Percentiles rank a stretch among this genome's conserved stretches.
These are phyloP conservation scores for Lentinula guzmanii DNA, from an alignment of 768 basidiomycete species.

Conservation along the genomic window DNA sequence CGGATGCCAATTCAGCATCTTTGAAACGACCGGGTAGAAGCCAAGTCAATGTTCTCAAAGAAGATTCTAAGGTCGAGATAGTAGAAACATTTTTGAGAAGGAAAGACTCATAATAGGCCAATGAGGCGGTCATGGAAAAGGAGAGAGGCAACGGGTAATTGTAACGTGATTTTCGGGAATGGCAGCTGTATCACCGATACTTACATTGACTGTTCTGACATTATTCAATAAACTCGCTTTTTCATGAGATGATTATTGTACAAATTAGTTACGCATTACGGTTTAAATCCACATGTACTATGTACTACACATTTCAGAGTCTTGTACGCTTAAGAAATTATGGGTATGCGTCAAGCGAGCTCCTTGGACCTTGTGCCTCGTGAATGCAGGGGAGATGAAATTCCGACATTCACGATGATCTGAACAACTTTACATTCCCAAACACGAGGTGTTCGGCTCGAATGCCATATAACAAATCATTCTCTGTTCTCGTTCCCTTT, in stretches of 20 bases:
- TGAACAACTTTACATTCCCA: conserved; percentile 3
- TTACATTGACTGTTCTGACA: neutral
- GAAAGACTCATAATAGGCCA: conserved; percentile 76
- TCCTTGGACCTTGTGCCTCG: neutral
- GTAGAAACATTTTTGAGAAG: conserved; percentile 81
- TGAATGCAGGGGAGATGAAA: neutral
- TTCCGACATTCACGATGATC: conserved; percentile 1
- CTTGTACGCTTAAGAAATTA: too few species aligned
- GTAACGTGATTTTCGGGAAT: neutral
- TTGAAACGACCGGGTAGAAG: conserved; percentile 94
- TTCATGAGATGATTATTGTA: too few species aligned
- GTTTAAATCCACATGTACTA: too few species aligned
- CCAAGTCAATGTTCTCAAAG: conserved; percentile 88
- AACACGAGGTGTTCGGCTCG: conserved; percentile 1
- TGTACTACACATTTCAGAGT: too few species aligned
- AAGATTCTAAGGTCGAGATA: conserved; percentile 84
- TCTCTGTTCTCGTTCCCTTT: conserved; percentile 1
- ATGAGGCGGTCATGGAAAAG: conserved; percentile 51
- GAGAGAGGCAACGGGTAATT: neutral
- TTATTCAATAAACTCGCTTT: too few species aligned
- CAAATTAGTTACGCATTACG: too few species aligned
- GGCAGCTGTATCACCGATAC: too few species aligned
- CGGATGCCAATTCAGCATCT: conserved; percentile 93
- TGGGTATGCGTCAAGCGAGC: too few species aligned
- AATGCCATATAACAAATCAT: conserved; percentile 2